Base-by-base conservation (phyloP, 495 filamentous ascomycete genomes). In the Aspergillus funiculosus region DNA sequence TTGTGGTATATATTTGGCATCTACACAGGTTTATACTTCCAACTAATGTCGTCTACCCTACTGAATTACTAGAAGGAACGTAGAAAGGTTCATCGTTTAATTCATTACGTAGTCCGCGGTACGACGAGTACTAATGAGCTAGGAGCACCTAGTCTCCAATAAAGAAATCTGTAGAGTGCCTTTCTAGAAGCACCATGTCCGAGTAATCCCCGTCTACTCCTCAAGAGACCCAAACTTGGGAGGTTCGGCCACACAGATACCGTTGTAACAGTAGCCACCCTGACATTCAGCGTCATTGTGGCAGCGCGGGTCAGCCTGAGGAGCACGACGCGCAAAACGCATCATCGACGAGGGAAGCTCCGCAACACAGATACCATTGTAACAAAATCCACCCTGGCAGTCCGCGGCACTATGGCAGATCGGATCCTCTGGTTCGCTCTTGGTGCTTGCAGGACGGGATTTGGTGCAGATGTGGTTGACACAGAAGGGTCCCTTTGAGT, bases 311-410 rank as follows among this genome's bases (percentile, higher is more conserved):
- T 17, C n/a, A n/a, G n/a, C 11, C 13, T 26, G 30, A 27, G 39
- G 22, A 14, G 39, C 6, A 28, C 31, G 29, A 26, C 30, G 26
- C 22, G 25, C 22, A 17, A 27, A 22, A 28, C n/a, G 7, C 13
- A 7, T 18, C 8, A 13, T 39, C 36, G 9, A 21, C 15, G 10
- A 6, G 13, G 30, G 19, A 10, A 25, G 38, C 5, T 40, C 28
- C 2, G 39, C 39, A 5, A 50, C 17, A 11, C 47, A 50, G n/a
- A 49, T 42, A 5, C 38, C 38, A 9, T 41, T 29, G 32, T 32
- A 31, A 15, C 47, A 50, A n/a, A 24, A 19, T 6, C 39, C 47
- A 15, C 26, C 32, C 9, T 20, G 17, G 13, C 46, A 49, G 2
- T 49, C 46, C 9, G 10, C 8, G 20, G 29, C 10, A 2, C 30